Evolutionary conservation across 345 rosid genomes (phyloP).

Genomic region (Euphorbia pulcherrima): DNA sequence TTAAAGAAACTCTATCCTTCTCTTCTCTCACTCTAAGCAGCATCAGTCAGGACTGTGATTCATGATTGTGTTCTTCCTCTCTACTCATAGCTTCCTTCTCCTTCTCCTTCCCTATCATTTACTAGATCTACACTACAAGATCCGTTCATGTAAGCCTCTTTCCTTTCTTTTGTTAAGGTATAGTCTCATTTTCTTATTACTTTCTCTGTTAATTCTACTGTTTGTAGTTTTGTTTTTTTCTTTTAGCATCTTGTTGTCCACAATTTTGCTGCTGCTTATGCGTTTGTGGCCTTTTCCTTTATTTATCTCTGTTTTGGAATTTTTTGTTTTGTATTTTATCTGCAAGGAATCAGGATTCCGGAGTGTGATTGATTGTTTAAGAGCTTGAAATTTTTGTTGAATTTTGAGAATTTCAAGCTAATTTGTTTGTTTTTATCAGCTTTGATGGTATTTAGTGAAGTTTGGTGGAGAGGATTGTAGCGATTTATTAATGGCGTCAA

Average conservation of each 20-base stretch:
- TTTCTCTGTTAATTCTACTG: constrained; percentile 1
- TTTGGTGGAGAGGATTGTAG: constrained; percentile 26
- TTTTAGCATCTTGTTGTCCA: background rate
- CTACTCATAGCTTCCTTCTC: background rate
- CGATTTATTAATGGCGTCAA: constrained; percentile 61
- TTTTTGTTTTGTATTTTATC: constrained; percentile 6
- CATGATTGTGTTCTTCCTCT: constrained; percentile 17
- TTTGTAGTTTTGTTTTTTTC: background rate
- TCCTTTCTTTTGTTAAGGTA: constrained; percentile 15
- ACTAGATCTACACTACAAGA: constrained; percentile 12
- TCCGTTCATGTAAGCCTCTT: constrained; percentile 2
- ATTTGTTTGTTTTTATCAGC: background rate
- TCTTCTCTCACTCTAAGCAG: constrained; percentile 1
- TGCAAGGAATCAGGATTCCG: background rate
- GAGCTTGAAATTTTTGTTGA: background rate
- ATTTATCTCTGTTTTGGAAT: background rate
- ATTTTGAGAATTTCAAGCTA: background rate
- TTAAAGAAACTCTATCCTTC: background rate
- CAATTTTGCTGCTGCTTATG: background rate
- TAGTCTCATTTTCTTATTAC: background rate
- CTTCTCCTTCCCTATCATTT: constrained; percentile 1
- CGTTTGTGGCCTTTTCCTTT: background rate
- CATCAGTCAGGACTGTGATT: background rate
- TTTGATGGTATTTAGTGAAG: constrained; percentile 8
- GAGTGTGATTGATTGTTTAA: background rate